phyloP scores from a whole-genome alignment of 129 eudicot genomes.

The Sambucus nigra region DNA sequence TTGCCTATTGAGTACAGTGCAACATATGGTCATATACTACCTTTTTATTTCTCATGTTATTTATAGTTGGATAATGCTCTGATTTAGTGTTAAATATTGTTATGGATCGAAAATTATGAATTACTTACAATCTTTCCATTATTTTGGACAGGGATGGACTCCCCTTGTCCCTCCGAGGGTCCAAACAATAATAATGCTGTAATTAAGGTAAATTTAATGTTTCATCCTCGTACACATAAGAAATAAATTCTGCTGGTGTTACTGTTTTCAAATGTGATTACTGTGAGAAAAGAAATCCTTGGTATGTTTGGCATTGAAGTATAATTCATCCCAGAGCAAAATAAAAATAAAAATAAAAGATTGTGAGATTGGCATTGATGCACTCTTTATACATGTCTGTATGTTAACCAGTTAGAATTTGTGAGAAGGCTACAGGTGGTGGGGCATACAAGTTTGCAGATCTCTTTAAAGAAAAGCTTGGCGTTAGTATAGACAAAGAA shows the following conservation, averaged over 20 bases:
- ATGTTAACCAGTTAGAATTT: constrained; percentile 22
- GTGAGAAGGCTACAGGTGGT: constrained; percentile 97
- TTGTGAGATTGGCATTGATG: constrained; percentile 6
- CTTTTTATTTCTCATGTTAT: not conserved
- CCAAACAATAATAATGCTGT: constrained; percentile 57
- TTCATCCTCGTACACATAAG: not conserved
- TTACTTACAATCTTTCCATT: not conserved
- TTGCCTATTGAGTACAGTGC: not conserved
- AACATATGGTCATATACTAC: not conserved
- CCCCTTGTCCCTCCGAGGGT: constrained; percentile 43
- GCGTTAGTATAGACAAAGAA: constrained; percentile 92
- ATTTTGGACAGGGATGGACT: constrained; percentile 36
- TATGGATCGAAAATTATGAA: not conserved
- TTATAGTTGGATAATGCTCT: not conserved
- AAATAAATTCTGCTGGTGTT: not conserved
- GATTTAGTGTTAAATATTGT: not conserved
- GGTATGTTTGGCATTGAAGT: no score
- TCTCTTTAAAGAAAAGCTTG: constrained; percentile 91
- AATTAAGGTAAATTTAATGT: constrained; percentile 52
- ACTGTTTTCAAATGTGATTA: not conserved
- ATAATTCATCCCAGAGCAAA: no score
- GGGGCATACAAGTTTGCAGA: constrained; percentile 96
- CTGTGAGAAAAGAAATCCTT: no score
- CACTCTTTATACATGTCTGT: not conserved
- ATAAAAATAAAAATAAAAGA: no score